phyloP scores from a whole-genome alignment of 768 basidiomycete genomes.

The Mrakia blollopis region DNA sequence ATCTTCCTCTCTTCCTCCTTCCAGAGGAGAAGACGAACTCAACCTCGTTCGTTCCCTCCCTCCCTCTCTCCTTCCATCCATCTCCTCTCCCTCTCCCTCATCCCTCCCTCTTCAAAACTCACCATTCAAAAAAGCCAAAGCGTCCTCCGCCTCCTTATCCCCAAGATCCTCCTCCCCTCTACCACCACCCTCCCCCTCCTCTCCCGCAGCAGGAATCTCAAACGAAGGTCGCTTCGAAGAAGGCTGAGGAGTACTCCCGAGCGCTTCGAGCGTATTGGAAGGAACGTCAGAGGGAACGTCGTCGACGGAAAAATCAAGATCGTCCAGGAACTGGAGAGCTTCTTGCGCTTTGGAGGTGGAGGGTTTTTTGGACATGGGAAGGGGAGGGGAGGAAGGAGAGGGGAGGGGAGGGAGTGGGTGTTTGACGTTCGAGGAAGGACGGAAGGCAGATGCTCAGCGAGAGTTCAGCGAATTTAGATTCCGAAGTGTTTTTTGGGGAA shows the following conservation, averaged over 20 bases:
- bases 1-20: too few species aligned
- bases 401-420: background rate
- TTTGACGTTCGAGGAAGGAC: too few species aligned
- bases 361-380: background rate
- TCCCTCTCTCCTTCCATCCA: background rate
- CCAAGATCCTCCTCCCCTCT: constrained; percentile 15
- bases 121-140: constrained; percentile 28
- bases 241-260: background rate
- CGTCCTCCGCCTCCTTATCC: constrained; percentile 31
- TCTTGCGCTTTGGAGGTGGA: constrained; percentile 48
- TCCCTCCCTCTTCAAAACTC: background rate
- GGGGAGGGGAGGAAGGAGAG: background rate
- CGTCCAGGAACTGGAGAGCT: constrained; percentile 86
- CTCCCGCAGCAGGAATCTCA: background rate
- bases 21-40: background rate
- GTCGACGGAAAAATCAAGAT: constrained; percentile 71
- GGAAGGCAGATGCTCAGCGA: too few species aligned
- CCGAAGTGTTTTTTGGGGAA: too few species aligned
- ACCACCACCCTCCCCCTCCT: constrained; percentile 18
- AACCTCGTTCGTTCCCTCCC: background rate
- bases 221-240: background rate
- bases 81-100: background rate
- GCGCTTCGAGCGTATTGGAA: constrained; percentile 23
- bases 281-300: constrained; percentile 33
- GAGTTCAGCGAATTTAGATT: too few species aligned